These are phyloP conservation scores for Aspergillus ellipticus DNA, from an alignment of 495 filamentous ascomycete genomes.

Conservation along the genomic window DNA sequence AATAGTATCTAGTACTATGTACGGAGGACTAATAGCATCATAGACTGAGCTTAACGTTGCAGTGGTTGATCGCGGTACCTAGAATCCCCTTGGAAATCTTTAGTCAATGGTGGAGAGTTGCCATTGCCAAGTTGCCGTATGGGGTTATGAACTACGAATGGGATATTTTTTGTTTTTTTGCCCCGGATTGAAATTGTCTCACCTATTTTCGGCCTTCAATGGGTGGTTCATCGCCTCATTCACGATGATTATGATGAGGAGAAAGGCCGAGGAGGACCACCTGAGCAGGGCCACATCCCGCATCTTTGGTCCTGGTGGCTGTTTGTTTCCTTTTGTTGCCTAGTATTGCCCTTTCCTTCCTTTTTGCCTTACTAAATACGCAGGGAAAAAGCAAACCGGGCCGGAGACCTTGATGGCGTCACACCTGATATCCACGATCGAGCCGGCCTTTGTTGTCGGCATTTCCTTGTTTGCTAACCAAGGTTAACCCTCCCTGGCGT, in stretches of 20 bases:
- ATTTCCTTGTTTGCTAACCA: slow-evolving; percentile 5
- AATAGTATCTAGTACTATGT: no score
- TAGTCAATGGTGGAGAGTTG: no score
- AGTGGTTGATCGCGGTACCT: background rate
- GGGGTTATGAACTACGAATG: background rate
- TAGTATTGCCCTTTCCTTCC: background rate
- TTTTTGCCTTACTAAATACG: background rate
- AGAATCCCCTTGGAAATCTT: no score
- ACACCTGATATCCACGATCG: background rate
- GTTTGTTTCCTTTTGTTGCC: background rate
- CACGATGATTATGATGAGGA: background rate
- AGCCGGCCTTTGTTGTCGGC: background rate
- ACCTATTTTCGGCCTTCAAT: slow-evolving; percentile 1
- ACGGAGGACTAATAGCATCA: background rate
- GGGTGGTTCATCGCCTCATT: background rate
- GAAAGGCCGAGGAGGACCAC: background rate
- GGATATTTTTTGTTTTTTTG: background rate
- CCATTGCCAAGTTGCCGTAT: background rate
- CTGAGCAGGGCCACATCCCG: background rate
- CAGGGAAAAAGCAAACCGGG: background rate
- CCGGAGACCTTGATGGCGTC: slow-evolving; percentile 5
- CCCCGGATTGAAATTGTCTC: background rate
- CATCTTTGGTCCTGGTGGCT: background rate
- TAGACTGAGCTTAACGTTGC: background rate
- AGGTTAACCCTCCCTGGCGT: background rate